These are phyloP conservation scores for Sarocladium strictum DNA, from an alignment of 2,329 filamentous ascomycete genomes.

Conservation along the genomic window DNA sequence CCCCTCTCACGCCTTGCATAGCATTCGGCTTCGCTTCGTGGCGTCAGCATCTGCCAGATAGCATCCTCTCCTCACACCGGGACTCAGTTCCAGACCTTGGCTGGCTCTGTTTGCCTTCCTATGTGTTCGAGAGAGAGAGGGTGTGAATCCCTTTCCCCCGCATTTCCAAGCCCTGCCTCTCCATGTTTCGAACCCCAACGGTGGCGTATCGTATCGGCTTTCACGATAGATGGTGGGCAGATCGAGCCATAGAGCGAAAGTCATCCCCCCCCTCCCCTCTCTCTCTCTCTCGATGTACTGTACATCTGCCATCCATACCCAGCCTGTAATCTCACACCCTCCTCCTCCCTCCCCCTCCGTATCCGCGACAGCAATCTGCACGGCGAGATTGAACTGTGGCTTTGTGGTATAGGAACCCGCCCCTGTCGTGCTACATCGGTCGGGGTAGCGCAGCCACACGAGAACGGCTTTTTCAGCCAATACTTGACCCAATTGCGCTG, in stretches of 20 bases:
- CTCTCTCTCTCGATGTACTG: background rate
- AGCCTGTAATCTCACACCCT: background rate
- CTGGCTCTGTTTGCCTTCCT: background rate
- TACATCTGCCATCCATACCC: background rate
- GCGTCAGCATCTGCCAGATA: background rate
- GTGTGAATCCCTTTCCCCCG: no score
- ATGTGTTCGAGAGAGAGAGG: no score
- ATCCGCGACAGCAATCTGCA: conserved; percentile 5
- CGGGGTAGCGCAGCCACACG: conserved; percentile 6
- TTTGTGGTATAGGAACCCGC: background rate
- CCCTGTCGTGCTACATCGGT: conserved; percentile 2
- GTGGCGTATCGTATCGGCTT: conserved; percentile 1
- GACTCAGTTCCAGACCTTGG: background rate
- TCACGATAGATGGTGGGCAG: background rate
- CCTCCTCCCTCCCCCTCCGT: background rate
- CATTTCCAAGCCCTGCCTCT: background rate
- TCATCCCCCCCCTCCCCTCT: background rate
- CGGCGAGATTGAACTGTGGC: conserved; percentile 5
- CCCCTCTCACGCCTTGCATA: background rate
- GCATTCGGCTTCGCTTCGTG: background rate
- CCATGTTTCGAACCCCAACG: background rate
- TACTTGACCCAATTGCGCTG: background rate
- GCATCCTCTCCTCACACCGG: background rate
- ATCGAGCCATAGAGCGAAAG: background rate
- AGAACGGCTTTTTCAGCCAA: background rate